These are phyloP conservation scores for Termitomyces sp. DNA, from an alignment of 768 basidiomycete species.

Conservation along the genomic window DNA sequence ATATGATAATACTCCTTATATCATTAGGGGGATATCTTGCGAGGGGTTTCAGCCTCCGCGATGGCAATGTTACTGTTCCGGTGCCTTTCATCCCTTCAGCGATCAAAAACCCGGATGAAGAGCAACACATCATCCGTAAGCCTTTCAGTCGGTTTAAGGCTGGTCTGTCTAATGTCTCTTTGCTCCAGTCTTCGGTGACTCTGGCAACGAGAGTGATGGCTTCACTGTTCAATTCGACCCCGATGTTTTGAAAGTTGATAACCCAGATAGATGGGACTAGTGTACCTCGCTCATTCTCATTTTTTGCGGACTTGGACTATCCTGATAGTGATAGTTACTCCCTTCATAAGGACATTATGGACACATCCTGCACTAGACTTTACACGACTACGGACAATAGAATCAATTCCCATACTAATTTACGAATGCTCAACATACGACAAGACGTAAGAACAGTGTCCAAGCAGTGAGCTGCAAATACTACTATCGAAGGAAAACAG, in stretches of 20 bases:
- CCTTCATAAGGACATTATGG: conserved; percentile 1
- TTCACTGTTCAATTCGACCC: conserved; percentile 27
- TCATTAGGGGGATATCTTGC: conserved; percentile 26
- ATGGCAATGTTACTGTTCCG: conserved; percentile 28
- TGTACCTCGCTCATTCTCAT: neutral
- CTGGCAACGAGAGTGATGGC: conserved; percentile 35
- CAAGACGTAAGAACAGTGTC: neutral
- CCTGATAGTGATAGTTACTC: neutral
- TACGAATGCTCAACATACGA: neutral
- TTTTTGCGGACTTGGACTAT: neutral
- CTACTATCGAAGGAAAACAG: neutral
- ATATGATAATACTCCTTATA: neutral
- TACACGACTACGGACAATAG: conserved; percentile 1
- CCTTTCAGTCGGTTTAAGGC: neutral
- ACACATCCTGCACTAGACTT: neutral
- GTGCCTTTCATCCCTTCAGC: conserved; percentile 31
- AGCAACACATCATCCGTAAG: conserved; percentile 40
- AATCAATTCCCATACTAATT: neutral
- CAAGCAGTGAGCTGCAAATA: neutral
- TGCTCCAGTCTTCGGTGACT: conserved; percentile 41
- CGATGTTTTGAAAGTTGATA: neutral
- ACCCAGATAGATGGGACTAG: neutral
- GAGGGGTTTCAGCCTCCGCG: conserved; percentile 29
- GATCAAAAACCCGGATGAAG: neutral
- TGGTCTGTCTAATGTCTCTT: neutral